Base-by-base conservation (phyloP, 768 basidiomycete species). In the Glaciozyma martinii region DNA sequence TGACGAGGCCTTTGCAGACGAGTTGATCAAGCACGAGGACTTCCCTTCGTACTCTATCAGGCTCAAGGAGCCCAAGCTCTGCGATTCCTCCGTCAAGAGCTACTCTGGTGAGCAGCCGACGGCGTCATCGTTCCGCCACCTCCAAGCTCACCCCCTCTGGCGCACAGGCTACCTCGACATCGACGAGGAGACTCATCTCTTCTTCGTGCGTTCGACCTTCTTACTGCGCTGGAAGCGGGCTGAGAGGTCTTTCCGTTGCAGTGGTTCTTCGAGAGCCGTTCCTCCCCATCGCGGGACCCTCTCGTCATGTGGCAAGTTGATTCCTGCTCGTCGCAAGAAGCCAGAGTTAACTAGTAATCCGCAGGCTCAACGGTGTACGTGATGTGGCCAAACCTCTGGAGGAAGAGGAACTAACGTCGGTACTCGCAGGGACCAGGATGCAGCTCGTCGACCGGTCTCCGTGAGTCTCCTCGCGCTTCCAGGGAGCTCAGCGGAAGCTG, bases 221-320 rank as follows among this genome's bases (percentile, higher is more conserved):
- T n/a, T 10, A 2, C 8, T 6, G 21, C 46, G 21, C 1, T n/a
- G 19, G 8, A 7, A 47, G 8, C 46, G 21, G 19, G n/a, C 46
- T 47, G 46, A 47, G 21, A 19, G n/a, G 3, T 19, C 46, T n/a
- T 47, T 6, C 16, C 19, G 21, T 71, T 89, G 91, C 72, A 79
- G 91, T 91, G 89, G 89, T 87, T 71, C 71, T 68, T 97, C 71
- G 93, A 95, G 77, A 84, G 87, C 1, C 81, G 92, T 43, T 79
- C 78, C 60, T 80, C 83, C 23, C 92, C 94, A 0, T 77, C 81
- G 58, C 80, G 83, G 59, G 90, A 88, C 9, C 93, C 92, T 6
- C 81, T 97, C 3, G 81, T 93, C 13, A 80, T 95, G 55, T 95
- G 93, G 93, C 79, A 90, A n/a, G 90, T 89, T 25, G 8, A 7